Evolutionary conservation across 2,329 filamentous ascomycete genomes (phyloP).

Genomic region (Dendryphion nanum): DNA sequence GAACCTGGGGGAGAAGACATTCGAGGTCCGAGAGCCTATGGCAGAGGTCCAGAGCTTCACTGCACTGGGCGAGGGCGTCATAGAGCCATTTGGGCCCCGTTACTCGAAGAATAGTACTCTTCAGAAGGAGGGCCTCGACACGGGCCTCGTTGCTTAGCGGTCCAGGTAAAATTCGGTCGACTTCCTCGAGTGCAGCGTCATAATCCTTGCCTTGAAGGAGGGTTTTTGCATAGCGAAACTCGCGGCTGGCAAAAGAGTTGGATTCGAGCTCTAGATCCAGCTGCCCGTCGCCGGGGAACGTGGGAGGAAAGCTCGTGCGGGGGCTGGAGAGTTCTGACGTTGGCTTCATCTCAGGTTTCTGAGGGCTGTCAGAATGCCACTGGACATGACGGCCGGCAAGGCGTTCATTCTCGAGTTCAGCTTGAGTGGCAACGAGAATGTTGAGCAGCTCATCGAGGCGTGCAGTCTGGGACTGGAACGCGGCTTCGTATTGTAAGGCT

Average conservation of each 20-base stretch:
- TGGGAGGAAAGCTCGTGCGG: slow-evolving; percentile 2
- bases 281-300: no score
- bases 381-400: background rate
- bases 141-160: slow-evolving; percentile 23
- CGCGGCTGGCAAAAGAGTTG: slow-evolving; percentile 7
- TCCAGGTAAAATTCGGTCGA: slow-evolving; percentile 25
- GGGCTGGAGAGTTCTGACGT: background rate
- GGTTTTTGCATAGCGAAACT: slow-evolving; percentile 18
- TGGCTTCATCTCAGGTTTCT: background rate
- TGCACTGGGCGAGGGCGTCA: slow-evolving; percentile 31
- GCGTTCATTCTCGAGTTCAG: slow-evolving; percentile 33
- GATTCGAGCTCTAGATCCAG: slow-evolving; percentile 7
- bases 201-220: slow-evolving; percentile 17
- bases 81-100: slow-evolving; percentile 22
- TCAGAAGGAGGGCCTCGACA: slow-evolving; percentile 28
- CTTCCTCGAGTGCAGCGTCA: slow-evolving; percentile 19
- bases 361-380: background rate
- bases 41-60: slow-evolving; percentile 30
- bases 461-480: slow-evolving; percentile 23
- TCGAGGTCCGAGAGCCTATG: slow-evolving; percentile 18
- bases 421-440: slow-evolving; percentile 30
- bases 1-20: slow-evolving; percentile 20
- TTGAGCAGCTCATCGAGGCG: slow-evolving; percentile 24
- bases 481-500: slow-evolving; percentile 26
- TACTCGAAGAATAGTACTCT: slow-evolving; percentile 24